These are phyloP conservation scores for Aspergillus ochraceoroseus DNA, from an alignment of 2,329 filamentous ascomycete species.

Conservation along the genomic window DNA sequence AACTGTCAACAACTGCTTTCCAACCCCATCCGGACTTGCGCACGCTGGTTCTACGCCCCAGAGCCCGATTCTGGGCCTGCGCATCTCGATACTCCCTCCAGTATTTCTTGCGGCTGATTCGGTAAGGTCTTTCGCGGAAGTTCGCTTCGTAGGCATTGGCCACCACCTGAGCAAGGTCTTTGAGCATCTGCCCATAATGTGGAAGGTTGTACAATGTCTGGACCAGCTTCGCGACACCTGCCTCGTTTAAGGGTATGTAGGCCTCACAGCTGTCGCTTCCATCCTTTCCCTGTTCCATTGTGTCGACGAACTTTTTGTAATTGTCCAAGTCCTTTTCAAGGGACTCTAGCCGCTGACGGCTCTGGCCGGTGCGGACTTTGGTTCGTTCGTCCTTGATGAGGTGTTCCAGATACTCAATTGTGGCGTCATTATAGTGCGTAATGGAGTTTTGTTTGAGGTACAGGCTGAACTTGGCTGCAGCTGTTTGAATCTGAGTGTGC, in stretches of 20 bases:
- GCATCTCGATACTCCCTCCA: slow-evolving; percentile 1
- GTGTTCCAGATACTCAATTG: slow-evolving; percentile 9
- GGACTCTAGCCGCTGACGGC: background rate
- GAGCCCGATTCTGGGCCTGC: background rate
- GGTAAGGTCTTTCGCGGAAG: slow-evolving; percentile 9
- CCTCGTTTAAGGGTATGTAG: slow-evolving; percentile 7
- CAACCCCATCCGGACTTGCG: slow-evolving; percentile 1
- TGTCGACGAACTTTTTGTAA: slow-evolving; percentile 6
- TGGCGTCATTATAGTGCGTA: slow-evolving; percentile 11
- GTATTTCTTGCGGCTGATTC: slow-evolving; percentile 4
- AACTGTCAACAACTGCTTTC: no score
- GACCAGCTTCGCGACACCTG: slow-evolving; percentile 4
- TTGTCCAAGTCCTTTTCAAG: slow-evolving; percentile 8
- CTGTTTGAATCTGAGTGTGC: slow-evolving; percentile 1
- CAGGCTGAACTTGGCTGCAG: slow-evolving; percentile 4
- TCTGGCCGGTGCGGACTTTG: slow-evolving; percentile 6
- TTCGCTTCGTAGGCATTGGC: slow-evolving; percentile 10
- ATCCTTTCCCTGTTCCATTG: slow-evolving; percentile 5
- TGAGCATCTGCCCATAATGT: slow-evolving; percentile 12
- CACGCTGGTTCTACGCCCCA: slow-evolving; percentile 1
- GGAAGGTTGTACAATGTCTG: slow-evolving; percentile 9
- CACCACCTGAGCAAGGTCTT: slow-evolving; percentile 7
- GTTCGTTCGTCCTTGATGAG: slow-evolving; percentile 9
- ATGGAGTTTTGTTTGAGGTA: slow-evolving; percentile 10
- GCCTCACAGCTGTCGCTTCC: background rate